A percentile compares a stretch with the other conserved stretches of the same genome.
phyloP scores from a whole-genome alignment of 169 alveolate genomes.

The Amoebophrya sp. region DNA sequence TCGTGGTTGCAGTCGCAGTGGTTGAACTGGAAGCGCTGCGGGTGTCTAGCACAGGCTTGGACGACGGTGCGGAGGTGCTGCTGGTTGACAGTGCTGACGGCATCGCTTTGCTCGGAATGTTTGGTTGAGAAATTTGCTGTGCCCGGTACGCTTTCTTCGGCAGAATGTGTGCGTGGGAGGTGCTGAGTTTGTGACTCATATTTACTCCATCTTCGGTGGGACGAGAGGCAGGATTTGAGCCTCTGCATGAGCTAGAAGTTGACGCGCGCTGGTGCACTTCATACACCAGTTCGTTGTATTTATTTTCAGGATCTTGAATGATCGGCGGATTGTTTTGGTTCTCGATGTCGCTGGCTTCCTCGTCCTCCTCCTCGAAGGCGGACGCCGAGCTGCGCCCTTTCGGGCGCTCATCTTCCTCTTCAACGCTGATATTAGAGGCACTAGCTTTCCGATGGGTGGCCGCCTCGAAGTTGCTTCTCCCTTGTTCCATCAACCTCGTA shows the following conservation, averaged over 20 bases:
- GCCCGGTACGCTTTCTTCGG: background rate
- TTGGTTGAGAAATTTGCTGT: background rate
- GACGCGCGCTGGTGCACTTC: background rate
- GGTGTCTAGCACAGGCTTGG: background rate
- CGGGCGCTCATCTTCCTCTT: background rate
- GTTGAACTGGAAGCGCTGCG: background rate
- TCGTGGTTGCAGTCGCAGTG: background rate
- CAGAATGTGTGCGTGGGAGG: background rate
- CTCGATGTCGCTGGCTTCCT: background rate
- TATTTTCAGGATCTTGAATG: no score
- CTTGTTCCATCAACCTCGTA: no score
- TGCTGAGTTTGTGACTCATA: background rate
- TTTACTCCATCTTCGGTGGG: background rate
- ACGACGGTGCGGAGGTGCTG: background rate
- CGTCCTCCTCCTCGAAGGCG: background rate
- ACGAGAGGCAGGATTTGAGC: background rate
- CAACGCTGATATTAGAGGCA: background rate
- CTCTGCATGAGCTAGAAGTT: background rate
- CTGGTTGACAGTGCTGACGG: background rate
- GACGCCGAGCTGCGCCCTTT: background rate
- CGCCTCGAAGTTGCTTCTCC: no score
- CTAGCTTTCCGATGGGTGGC: background rate
- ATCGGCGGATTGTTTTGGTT: no score
- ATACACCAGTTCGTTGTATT: no score
- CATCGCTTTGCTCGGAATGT: background rate